Evolutionary conservation across 176 grass and related monocot genomes (phyloP), one percentile per base, ranked within the genome.

Genomic region (Themeda triandra): DNA sequence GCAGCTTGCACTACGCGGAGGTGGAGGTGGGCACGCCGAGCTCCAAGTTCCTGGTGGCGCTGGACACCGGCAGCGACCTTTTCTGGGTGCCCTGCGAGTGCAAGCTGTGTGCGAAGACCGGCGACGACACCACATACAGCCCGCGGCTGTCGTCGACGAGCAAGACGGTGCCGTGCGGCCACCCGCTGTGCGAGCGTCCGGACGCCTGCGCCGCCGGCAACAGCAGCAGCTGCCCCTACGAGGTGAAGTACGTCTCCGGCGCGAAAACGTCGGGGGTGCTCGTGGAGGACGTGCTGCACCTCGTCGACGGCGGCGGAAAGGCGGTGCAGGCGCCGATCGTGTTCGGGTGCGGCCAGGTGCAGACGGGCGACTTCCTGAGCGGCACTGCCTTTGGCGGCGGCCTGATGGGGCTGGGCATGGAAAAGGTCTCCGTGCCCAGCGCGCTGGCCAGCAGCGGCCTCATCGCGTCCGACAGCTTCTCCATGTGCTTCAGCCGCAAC

Each of bases 21-120:
- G 91, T 98, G 44, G 37, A 77, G 0, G 29, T 98, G 80, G 96
- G 96, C 39, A 98, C 96, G 31, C 96, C 93, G n/a, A 95, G 86
- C 76, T 9, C 75, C 51, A 93, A 89, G 54, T 98, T 98, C 85
- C 42, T 98, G 48, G 93, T 94, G 80, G 96, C 96, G 36, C 65
- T 98, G 14, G 96, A 98, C 78, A 98, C 96, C 4, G 96, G 96
- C 68, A 98, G 96, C 78, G 74, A 96, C 87, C 85, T 98, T 65
- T 92, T 98, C 72, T 98, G 96, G 96, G 74, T 98, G 51, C 96
- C 96, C 64, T 98, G 96, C 58, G 80, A 98, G 66, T 98, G 96
- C 89, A 82, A 74, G 83, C 77, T 79, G 24, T 99, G 96, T 69
- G 89, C 93, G 23, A 53, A 59, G 1, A 1, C 72, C 5, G 4